Percentiles rank a stretch among this genome's conserved stretches.
phyloP scores from a whole-genome alignment of 2,329 filamentous ascomycete genomes.

The Teratosphaeria nubilosa region DNA sequence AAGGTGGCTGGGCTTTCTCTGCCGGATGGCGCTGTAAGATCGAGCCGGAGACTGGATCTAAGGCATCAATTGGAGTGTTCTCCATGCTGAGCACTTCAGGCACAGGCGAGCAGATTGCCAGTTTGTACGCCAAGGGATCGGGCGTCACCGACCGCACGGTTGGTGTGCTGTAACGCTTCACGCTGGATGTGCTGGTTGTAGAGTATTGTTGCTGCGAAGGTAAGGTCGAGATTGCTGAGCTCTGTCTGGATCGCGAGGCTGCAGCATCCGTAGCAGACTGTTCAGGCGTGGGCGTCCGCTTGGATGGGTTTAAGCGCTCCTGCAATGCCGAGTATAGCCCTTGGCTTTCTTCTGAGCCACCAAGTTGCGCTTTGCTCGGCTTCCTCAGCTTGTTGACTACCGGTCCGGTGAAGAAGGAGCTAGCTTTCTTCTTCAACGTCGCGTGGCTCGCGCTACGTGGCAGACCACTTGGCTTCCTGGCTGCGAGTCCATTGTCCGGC shows the following conservation, averaged over 20 bases:
- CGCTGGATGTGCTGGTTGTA: background rate
- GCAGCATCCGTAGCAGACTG: background rate
- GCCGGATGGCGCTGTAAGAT: slow-evolving; percentile 13
- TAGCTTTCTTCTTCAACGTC: slow-evolving; percentile 16
- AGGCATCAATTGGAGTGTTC: background rate
- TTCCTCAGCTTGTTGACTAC: slow-evolving; percentile 19
- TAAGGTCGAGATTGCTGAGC: slow-evolving; percentile 8
- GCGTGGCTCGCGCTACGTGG: slow-evolving; percentile 9
- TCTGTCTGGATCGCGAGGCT: slow-evolving; percentile 1
- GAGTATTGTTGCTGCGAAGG: slow-evolving; percentile 12
- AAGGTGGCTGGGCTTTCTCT: slow-evolving; percentile 22
- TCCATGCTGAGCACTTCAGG: slow-evolving; percentile 15
- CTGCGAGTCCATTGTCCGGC: background rate
- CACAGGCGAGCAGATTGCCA: slow-evolving; percentile 17
- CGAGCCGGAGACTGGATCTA: slow-evolving; percentile 5
- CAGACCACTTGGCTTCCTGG: slow-evolving; percentile 6
- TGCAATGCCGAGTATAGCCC: slow-evolving; percentile 53
- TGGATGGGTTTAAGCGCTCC: slow-evolving; percentile 35
- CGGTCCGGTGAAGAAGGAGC: slow-evolving; percentile 22
- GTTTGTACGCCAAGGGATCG: slow-evolving; percentile 8
- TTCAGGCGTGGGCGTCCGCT: slow-evolving; percentile 2
- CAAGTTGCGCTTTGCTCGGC: slow-evolving; percentile 18
- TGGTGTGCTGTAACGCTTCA: slow-evolving; percentile 4
- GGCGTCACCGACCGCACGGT: slow-evolving; percentile 20
- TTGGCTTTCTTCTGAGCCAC: slow-evolving; percentile 42